Base-by-base conservation (phyloP, 768 basidiomycete genomes). In the Kwoniella europaea region DNA sequence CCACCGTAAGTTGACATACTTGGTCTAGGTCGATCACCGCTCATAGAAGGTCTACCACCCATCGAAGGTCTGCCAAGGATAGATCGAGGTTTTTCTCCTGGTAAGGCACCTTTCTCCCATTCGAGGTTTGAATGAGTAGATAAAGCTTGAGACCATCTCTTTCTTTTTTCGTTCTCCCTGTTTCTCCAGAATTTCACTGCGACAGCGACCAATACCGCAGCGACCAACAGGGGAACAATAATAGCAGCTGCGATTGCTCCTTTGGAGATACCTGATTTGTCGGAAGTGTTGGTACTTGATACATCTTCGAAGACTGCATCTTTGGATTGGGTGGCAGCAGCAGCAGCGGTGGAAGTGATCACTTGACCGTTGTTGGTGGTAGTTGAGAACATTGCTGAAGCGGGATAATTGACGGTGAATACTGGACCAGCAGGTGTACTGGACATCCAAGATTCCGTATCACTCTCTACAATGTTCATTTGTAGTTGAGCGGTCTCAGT, bases 221-320 rank as follows among this genome's bases (percentile, higher is more conserved):
- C 52, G 18, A 74, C 78, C 15, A 83, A 7, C 57, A 83, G 56
- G 15, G 82, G 82, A 20, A 83, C 81, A 59, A 83, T 69, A 61
- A 83, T 79, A 50, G 82, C 82, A 41, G 81, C 82, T 5, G 80
- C 82, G 57, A 83, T 77, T 5, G 75, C 79, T 18, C 81, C 82
- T 54, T 80, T 81, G 20, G 81, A 68, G 42, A 83, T 75, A 13
- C 79, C 77, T 13, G 71, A 55, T 29, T 72, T 71, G 29, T 67
- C 60, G 4, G 63, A 42, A 3, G 52, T 27, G 29, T 71, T 64
- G 41, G 71, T 72, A 35, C 66, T 55, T 13, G 75, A 68, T 24
- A 81, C 81, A 55, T 76, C 70, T 63, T 82, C 72, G 73, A 82
- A 77, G 27, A 82, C 73, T 13, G 79, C 79, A 18, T 81, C 80